Conservation (phyloP, 169 alveolate genomes). For the Theileria orientalis region DNA sequence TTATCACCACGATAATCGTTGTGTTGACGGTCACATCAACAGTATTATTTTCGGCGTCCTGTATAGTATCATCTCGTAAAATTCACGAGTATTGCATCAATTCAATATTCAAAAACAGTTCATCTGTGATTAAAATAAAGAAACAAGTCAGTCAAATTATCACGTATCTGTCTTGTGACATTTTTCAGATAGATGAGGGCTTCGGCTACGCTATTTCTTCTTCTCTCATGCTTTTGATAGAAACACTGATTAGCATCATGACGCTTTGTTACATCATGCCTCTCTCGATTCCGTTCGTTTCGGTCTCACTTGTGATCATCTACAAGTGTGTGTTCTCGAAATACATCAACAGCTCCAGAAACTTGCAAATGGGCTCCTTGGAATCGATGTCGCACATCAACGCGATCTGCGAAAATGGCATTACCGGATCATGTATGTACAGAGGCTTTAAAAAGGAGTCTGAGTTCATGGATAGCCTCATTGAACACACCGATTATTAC, state of each 20-base stretch:
- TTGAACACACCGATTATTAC: conserved; percentile 21
- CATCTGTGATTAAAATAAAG: conserved; percentile 14
- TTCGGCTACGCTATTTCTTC: conserved; percentile 28
- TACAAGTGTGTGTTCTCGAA: conserved; percentile 7
- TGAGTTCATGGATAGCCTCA: conserved; percentile 23
- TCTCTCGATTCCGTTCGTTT: conserved; percentile 13
- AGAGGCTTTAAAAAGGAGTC: conserved; percentile 46
- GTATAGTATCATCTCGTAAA: conserved; percentile 36
- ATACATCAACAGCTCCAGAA: conserved; percentile 37
- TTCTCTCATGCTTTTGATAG: conserved; percentile 15
- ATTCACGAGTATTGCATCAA: conserved; percentile 48
- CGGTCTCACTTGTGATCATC: conserved; percentile 1
- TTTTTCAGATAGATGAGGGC: conserved; percentile 45
- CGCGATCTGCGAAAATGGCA: conserved; percentile 39
- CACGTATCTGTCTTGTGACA: conserved; percentile 50
- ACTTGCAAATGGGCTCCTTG: conserved; percentile 20
- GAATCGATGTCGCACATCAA: conserved; percentile 32
- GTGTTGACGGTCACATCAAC: conserved; percentile 2
- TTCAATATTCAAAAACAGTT: conserved; percentile 30
- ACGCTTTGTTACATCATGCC: conserved; percentile 52
- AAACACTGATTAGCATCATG: conserved; percentile 21
- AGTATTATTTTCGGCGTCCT: conserved; percentile 1
- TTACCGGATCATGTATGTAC: conserved; percentile 44
- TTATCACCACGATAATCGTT: not conserved
- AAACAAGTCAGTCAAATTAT: conserved; percentile 14